Conservation (phyloP, 2,329 filamentous ascomycete species). For the Xylariaceae sp. region DNA sequence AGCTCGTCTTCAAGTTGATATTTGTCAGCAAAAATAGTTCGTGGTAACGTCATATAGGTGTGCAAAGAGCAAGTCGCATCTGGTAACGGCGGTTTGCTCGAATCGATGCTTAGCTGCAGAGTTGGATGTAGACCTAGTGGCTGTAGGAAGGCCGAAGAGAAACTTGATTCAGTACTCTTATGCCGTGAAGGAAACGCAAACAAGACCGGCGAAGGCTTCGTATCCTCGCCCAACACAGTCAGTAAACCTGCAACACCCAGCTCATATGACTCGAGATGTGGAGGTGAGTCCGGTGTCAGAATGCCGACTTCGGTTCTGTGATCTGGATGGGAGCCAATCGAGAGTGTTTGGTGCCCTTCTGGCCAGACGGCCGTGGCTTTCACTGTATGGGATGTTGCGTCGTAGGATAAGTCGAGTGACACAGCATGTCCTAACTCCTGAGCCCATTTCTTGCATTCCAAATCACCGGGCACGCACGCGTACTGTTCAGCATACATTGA, state of each 20-base stretch:
- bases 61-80: slow-evolving; percentile 73
- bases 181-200: slow-evolving; percentile 88
- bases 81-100: slow-evolving; percentile 55
- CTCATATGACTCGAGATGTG: slow-evolving; percentile 70
- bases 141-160: slow-evolving; percentile 66
- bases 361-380: slow-evolving; percentile 71
- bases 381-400: slow-evolving; percentile 68
- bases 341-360: slow-evolving; percentile 48
- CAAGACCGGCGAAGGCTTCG: slow-evolving; percentile 73
- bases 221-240: slow-evolving; percentile 77
- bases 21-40: slow-evolving; percentile 80
- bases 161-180: slow-evolving; percentile 61
- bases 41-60: slow-evolving; percentile 82
- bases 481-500: slow-evolving; percentile 53
- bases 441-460: slow-evolving; percentile 35
- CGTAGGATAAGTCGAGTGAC: slow-evolving; percentile 73
- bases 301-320: slow-evolving; percentile 82
- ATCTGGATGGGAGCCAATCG: slow-evolving; percentile 47
- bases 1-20: slow-evolving; percentile 81
- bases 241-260: slow-evolving; percentile 79
- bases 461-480: slow-evolving; percentile 44
- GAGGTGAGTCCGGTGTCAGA: slow-evolving; percentile 67
- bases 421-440: slow-evolving; percentile 48
- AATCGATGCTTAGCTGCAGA: slow-evolving; percentile 69
- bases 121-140: slow-evolving; percentile 87